Evolutionary conservation across 768 basidiomycete genomes (phyloP).

Genomic region (Boletus vermiculosoides): DNA sequence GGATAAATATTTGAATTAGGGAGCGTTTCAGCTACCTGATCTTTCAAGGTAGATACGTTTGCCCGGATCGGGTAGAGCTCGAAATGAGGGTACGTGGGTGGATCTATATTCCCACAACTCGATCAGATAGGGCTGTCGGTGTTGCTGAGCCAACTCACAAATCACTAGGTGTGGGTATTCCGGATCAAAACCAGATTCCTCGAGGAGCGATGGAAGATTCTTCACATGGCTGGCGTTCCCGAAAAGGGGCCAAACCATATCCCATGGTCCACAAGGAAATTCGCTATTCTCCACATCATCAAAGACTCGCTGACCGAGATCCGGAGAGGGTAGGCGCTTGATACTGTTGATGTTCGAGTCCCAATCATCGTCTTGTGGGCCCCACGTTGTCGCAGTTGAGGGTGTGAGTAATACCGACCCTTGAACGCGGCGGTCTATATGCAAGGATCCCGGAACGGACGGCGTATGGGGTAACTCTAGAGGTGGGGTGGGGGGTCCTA

Average conservation of each 20-base stretch:
- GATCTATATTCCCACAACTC: conserved; percentile 10
- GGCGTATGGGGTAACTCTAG: conserved; percentile 39
- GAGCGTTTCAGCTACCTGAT: neutral
- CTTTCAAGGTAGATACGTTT: neutral
- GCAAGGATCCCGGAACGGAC: conserved; percentile 49
- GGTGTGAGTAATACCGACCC: conserved; percentile 59
- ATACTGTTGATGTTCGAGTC: conserved; percentile 36
- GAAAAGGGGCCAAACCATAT: conserved; percentile 12
- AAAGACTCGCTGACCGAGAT: conserved; percentile 54
- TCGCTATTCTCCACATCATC: conserved; percentile 51
- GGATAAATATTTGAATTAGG: conserved; percentile 22
- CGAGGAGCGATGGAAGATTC: neutral
- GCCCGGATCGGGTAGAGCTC: conserved; percentile 31
- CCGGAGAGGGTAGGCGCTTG: conserved; percentile 52
- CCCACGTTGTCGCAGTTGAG: conserved; percentile 47
- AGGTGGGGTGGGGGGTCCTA: conserved; percentile 54
- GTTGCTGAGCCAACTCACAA: conserved; percentile 21
- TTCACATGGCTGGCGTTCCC: neutral
- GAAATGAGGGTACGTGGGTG: conserved; percentile 32
- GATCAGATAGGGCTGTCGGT: conserved; percentile 3
- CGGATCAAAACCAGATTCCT: conserved; percentile 1
- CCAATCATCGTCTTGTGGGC: conserved; percentile 46
- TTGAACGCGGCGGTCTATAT: conserved; percentile 50
- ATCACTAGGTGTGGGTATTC: conserved; percentile 29
- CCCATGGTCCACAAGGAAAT: conserved; percentile 6